Percentiles rank a stretch among this genome's conserved stretches.
These are phyloP conservation scores for Boletellus ananiceps DNA, from an alignment of 768 basidiomycete genomes.

Conservation along the genomic window DNA sequence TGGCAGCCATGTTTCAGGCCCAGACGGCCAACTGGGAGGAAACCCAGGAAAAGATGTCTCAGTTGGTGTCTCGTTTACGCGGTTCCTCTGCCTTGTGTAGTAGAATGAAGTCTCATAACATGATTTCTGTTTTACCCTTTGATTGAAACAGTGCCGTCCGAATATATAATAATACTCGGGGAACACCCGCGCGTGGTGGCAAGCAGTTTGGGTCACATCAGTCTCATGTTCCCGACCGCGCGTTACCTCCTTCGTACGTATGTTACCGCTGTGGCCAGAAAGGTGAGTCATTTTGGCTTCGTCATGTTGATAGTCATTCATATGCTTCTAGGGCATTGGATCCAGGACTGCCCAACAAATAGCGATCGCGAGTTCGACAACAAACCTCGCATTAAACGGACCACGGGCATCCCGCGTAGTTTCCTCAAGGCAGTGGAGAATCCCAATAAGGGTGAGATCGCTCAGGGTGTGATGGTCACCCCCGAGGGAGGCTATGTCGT, in stretches of 20 bases:
- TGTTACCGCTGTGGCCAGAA: constrained; percentile 99
- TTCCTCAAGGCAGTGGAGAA: constrained; percentile 96
- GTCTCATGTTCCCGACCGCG: constrained; percentile 61
- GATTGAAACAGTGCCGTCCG: constrained; percentile 56
- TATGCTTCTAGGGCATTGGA: constrained; percentile 83
- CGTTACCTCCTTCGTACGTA: constrained; percentile 91
- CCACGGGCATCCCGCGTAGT: constrained; percentile 96
- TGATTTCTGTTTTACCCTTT: constrained; percentile 38
- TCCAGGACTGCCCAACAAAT: constrained; percentile 97
- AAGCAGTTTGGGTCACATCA: constrained; percentile 44
- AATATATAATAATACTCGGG: constrained; percentile 61
- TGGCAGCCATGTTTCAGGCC: constrained; percentile 97
- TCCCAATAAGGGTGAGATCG: constrained; percentile 63
- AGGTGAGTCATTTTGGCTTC: constrained; percentile 46
- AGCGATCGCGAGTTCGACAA: constrained; percentile 94
- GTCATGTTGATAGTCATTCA: constrained; percentile 3
- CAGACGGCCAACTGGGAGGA: constrained; percentile 96
- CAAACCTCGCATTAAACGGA: constrained; percentile 91
- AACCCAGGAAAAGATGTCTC: constrained; percentile 98
- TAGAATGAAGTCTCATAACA: constrained; percentile 71
- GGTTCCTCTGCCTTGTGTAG: constrained; percentile 58
- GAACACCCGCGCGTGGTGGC: constrained; percentile 57
- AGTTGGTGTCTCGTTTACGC: constrained; percentile 75
- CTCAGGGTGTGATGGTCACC: constrained; percentile 95
- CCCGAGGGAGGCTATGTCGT: constrained; percentile 98